A percentile compares a stretch with the other conserved stretches of the same genome.
These are phyloP conservation scores for Beauveria sp. DNA, from an alignment of 2,329 filamentous ascomycete genomes.

Conservation along the genomic window DNA sequence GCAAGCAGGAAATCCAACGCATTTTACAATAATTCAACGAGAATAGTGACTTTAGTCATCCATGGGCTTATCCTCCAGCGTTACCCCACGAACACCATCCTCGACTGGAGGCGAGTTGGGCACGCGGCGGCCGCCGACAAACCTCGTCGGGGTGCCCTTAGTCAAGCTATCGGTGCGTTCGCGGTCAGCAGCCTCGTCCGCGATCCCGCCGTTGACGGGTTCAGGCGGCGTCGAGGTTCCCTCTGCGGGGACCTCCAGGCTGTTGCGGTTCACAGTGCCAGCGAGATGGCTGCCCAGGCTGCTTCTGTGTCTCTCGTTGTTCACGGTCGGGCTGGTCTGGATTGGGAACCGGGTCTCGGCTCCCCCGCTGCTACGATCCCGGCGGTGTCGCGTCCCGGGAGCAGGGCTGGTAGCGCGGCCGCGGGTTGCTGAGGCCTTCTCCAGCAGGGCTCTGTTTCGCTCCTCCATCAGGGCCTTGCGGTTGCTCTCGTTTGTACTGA, in stretches of 20 bases:
- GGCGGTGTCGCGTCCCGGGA: slow-evolving; percentile 55
- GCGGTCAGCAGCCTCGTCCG: slow-evolving; percentile 16
- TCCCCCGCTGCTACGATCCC: slow-evolving; percentile 70
- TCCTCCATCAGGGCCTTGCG: slow-evolving; percentile 92
- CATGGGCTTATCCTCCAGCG: slow-evolving; percentile 46
- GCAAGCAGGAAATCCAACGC: neutral
- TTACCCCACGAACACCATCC: slow-evolving; percentile 34
- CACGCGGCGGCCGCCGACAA: slow-evolving; percentile 44
- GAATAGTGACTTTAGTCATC: slow-evolving; percentile 32
- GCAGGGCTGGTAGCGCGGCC: slow-evolving; percentile 70
- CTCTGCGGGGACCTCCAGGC: slow-evolving; percentile 72
- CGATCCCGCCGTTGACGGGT: slow-evolving; percentile 35
- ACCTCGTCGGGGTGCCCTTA: slow-evolving; percentile 25
- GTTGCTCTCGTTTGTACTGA: slow-evolving; percentile 93
- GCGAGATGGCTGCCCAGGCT: slow-evolving; percentile 45
- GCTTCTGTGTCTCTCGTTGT: slow-evolving; percentile 41
- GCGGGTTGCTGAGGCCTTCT: slow-evolving; percentile 55
- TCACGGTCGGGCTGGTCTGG: slow-evolving; percentile 54
- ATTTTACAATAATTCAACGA: neutral
- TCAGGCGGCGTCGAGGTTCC: slow-evolving; percentile 35
- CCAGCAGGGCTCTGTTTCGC: slow-evolving; percentile 72
- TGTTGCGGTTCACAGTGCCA: slow-evolving; percentile 50
- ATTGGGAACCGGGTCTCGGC: slow-evolving; percentile 81
- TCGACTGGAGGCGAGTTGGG: slow-evolving; percentile 25
- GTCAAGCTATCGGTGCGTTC: slow-evolving; percentile 14